Conservation (phyloP, 2,329 filamentous ascomycete species). For the Blastomyces parvus region DNA sequence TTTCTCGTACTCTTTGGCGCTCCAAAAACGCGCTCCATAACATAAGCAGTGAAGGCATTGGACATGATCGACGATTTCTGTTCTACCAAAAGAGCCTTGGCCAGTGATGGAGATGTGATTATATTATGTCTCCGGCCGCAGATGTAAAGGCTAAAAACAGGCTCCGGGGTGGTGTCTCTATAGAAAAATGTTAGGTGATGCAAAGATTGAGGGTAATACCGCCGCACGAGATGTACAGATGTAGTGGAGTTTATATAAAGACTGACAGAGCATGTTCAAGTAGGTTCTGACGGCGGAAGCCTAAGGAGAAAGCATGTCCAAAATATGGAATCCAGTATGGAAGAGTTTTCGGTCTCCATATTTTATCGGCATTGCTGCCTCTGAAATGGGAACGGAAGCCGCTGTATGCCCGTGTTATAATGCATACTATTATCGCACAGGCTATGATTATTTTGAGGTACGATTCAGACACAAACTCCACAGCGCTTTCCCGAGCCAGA, state of each 20-base stretch:
- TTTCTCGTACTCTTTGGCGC: slow-evolving; percentile 31
- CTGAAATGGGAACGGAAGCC: slow-evolving; percentile 27
- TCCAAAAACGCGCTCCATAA: slow-evolving; percentile 37
- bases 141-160: slow-evolving; percentile 43
- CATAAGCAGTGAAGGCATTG: slow-evolving; percentile 25
- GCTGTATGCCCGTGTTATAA: slow-evolving; percentile 32
- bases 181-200: slow-evolving; percentile 15
- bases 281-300: slow-evolving; percentile 38
- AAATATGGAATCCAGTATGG: slow-evolving; percentile 54
- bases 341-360: slow-evolving; percentile 37
- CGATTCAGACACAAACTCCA: slow-evolving; percentile 8
- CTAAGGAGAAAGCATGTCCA: slow-evolving; percentile 45
- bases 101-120: slow-evolving; percentile 41
- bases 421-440: slow-evolving; percentile 25
- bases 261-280: slow-evolving; percentile 36
- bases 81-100: slow-evolving; percentile 30
- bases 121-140: slow-evolving; percentile 43
- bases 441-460: slow-evolving; percentile 22
- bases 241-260: slow-evolving; percentile 1
- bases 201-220: slow-evolving; percentile 7
- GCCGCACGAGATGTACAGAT: not conserved
- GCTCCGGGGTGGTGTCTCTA: slow-evolving; percentile 31
- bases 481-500: slow-evolving; percentile 1
- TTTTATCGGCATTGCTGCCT: slow-evolving; percentile 17
- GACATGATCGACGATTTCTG: slow-evolving; percentile 22